Evolutionary conservation across 1,284 basidiomycete genomes (phyloP).

Genomic region (Kwoniella shivajii): DNA sequence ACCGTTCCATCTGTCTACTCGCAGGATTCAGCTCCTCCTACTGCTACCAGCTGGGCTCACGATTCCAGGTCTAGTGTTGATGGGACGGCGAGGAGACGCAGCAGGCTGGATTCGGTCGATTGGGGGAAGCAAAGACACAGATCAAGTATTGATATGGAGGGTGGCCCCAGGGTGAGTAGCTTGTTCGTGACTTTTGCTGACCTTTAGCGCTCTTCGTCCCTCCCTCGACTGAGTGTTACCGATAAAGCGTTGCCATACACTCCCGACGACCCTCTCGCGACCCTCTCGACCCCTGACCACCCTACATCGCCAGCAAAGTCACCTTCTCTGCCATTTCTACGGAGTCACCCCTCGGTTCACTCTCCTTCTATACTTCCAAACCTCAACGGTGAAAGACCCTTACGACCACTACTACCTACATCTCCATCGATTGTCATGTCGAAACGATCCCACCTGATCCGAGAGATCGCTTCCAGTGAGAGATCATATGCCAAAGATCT

Average conservation of each 20-base stretch:
- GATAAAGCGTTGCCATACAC: conserved; percentile 9
- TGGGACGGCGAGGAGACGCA: conserved; percentile 5
- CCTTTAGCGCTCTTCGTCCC: conserved; percentile 15
- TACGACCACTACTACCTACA: conserved; percentile 15
- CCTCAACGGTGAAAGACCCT: conserved; percentile 2
- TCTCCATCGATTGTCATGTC: conserved; percentile 49
- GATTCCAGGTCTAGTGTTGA: conserved; percentile 5
- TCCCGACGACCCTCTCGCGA: conserved; percentile 10
- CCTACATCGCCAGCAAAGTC: conserved; percentile 12
- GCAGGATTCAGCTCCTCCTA: conserved; percentile 39
- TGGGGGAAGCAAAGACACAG: conserved; percentile 27
- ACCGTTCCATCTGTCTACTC: conserved; percentile 33
- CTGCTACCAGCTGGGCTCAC: conserved; percentile 17
- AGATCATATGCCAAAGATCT: conserved; percentile 85
- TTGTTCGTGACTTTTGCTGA: background rate
- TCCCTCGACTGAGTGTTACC: conserved; percentile 13
- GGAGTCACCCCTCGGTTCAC: background rate
- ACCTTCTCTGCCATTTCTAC: conserved; percentile 11
- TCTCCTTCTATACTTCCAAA: background rate
- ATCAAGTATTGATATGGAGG: background rate
- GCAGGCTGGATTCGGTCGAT: conserved; percentile 17
- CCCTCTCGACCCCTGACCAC: conserved; percentile 9
- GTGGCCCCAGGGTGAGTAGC: conserved; percentile 10
- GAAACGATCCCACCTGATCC: conserved; percentile 79
- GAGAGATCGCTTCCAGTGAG: conserved; percentile 82